These are phyloP conservation scores for Leccinum uliginosum DNA, from an alignment of 768 basidiomycete genomes.

Conservation along the genomic window DNA sequence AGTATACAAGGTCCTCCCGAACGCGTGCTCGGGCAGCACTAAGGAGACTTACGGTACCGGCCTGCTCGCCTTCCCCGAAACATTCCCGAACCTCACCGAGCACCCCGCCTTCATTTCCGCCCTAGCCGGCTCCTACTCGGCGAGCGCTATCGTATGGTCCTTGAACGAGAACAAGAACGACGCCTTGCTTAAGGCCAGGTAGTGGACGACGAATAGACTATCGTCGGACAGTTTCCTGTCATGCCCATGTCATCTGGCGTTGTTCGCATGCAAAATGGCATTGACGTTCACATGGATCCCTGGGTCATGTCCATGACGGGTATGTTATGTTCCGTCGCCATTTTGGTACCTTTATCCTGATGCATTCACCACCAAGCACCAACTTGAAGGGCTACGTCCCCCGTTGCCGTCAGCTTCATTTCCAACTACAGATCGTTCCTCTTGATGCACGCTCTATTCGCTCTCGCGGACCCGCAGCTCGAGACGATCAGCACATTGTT, in stretches of 20 bases:
- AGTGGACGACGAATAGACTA: background rate
- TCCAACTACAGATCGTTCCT: slow-evolving; percentile 17
- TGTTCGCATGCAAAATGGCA: slow-evolving; percentile 18
- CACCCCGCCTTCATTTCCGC: no score
- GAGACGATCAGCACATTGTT: slow-evolving; percentile 18
- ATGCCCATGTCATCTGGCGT: slow-evolving; percentile 14
- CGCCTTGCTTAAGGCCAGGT: no score
- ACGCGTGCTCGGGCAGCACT: no score
- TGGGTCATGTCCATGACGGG: slow-evolving; percentile 7
- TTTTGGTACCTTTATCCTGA: background rate
- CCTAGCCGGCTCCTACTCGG: no score
- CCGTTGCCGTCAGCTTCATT: slow-evolving; percentile 19
- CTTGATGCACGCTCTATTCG: slow-evolving; percentile 21
- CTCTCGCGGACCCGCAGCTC: slow-evolving; percentile 13
- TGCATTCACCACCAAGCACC: slow-evolving; percentile 2
- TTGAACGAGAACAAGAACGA: no score
- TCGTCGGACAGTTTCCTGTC: slow-evolving; percentile 1
- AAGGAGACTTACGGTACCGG: no score
- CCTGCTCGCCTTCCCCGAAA: no score
- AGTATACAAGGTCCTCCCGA: no score
- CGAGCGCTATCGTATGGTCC: no score
- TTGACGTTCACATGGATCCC: slow-evolving; percentile 13
- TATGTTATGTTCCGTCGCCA: background rate
- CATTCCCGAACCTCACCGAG: no score
- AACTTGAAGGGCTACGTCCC: slow-evolving; percentile 13